These are phyloP conservation scores for Cercospora canescens DNA, from an alignment of 2,329 filamentous ascomycete species.

Conservation along the genomic window DNA sequence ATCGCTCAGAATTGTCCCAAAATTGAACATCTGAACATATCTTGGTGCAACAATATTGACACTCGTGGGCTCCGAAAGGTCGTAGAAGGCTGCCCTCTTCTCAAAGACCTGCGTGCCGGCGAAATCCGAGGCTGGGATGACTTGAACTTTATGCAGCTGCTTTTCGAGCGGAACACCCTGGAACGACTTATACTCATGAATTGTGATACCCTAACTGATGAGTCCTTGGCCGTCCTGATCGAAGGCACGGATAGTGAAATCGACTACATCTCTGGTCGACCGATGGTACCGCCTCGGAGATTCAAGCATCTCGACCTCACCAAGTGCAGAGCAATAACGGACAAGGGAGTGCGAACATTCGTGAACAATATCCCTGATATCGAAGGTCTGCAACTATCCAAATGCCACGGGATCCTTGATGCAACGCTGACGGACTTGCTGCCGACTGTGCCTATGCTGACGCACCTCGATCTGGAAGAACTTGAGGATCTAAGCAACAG, in stretches of 20 bases:
- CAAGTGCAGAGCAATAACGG: conserved; percentile 73
- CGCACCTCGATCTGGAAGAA: conserved; percentile 88
- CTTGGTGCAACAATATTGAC: conserved; percentile 88
- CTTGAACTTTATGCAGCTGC: conserved; percentile 66
- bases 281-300: conserved; percentile 73
- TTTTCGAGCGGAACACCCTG: conserved; percentile 79
- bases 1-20: conserved; percentile 78
- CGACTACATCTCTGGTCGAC: conserved; percentile 74
- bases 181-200: conserved; percentile 80
- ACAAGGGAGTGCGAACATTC: conserved; percentile 68
- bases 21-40: conserved; percentile 83
- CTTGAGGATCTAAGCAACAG: conserved; percentile 74
- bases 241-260: conserved; percentile 75
- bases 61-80: conserved; percentile 73
- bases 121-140: conserved; percentile 81
- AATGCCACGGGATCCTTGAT: conserved; percentile 74
- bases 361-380: conserved; percentile 75
- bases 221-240: conserved; percentile 70
- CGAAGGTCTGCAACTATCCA: conserved; percentile 79
- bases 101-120: conserved; percentile 79
- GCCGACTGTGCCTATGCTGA: conserved; percentile 72
- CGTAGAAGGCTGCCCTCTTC: conserved; percentile 67
- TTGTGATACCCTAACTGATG: conserved; percentile 75
- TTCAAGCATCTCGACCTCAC: conserved; percentile 85
- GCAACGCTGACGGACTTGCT: conserved; percentile 70